Conservation (phyloP, 169 alveolate genomes). For the Amoebophrya sp. region DNA sequence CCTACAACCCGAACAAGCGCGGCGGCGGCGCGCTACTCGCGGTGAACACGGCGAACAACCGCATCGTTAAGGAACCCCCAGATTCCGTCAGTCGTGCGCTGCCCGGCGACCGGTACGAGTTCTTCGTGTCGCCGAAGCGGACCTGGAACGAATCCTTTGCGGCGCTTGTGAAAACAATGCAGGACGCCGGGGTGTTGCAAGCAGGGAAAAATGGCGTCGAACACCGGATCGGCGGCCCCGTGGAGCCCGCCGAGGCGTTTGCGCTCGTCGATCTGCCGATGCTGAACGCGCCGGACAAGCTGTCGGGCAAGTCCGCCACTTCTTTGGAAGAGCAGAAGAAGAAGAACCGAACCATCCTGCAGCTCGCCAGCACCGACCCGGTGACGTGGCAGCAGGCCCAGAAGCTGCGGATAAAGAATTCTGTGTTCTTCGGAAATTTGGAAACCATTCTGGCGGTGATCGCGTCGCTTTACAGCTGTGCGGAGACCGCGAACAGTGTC, state of each 20-base stretch:
- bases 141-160: background rate
- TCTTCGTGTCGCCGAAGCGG: background rate
- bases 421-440: background rate
- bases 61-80: background rate
- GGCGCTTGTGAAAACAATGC: no score
- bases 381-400: background rate
- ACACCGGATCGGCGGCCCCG: conserved; percentile 41
- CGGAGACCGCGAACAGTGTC: background rate
- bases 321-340: no score
- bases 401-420: background rate
- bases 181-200: no score
- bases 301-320: background rate
- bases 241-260: conserved; percentile 42
- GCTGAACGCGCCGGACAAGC: background rate
- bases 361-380: background rate
- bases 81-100: background rate
- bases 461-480: background rate
- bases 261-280: conserved; percentile 36
- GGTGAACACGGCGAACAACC: background rate
- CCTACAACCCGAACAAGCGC: conserved; percentile 42
- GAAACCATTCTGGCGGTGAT: background rate
- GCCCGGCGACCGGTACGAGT: background rate
- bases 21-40: conserved; percentile 40
- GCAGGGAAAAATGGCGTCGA: conserved; percentile 36
- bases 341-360: background rate